Conservation (phyloP, 371 early-diverging fungal genomes). For the Saksenaea vasiformis region DNA sequence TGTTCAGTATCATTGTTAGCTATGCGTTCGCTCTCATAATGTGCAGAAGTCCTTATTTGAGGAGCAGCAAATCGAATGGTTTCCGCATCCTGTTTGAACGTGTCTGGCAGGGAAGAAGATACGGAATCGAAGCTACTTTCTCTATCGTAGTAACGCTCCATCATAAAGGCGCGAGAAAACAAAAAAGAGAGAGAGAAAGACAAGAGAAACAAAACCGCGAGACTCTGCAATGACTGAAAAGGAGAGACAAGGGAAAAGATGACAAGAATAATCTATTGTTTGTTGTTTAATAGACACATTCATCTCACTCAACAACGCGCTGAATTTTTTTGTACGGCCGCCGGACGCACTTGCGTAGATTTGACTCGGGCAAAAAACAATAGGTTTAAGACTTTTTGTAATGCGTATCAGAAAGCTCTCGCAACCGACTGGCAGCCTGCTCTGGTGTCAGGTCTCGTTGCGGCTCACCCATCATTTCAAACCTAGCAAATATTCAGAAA, state of each 20-base stretch:
- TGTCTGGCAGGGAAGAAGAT: neutral
- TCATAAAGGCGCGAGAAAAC: neutral
- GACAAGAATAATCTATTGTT: neutral
- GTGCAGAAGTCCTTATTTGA: neutral
- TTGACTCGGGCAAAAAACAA: neutral
- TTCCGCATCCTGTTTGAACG: neutral
- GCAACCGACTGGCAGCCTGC: constrained; percentile 74
- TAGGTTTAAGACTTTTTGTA: constrained; percentile 44
- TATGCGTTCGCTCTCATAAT: neutral
- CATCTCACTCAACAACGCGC: constrained; percentile 1
- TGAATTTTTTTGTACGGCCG: neutral
- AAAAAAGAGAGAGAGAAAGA: neutral
- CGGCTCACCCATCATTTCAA: constrained; percentile 91
- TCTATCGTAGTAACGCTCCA: neutral
- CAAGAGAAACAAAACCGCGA: neutral
- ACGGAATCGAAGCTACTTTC: neutral
- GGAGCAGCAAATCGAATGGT: neutral
- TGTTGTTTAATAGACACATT: constrained; percentile 5
- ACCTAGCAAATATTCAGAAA: constrained; percentile 42
- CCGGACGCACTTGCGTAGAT: neutral
- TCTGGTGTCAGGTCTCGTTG: constrained; percentile 95
- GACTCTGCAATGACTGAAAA: neutral
- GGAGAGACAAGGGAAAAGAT: neutral
- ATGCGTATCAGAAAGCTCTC: constrained; percentile 59
- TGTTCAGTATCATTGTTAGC: neutral